phyloP scores from a whole-genome alignment of 495 filamentous ascomycete genomes.

The Penicillium crystallinum region DNA sequence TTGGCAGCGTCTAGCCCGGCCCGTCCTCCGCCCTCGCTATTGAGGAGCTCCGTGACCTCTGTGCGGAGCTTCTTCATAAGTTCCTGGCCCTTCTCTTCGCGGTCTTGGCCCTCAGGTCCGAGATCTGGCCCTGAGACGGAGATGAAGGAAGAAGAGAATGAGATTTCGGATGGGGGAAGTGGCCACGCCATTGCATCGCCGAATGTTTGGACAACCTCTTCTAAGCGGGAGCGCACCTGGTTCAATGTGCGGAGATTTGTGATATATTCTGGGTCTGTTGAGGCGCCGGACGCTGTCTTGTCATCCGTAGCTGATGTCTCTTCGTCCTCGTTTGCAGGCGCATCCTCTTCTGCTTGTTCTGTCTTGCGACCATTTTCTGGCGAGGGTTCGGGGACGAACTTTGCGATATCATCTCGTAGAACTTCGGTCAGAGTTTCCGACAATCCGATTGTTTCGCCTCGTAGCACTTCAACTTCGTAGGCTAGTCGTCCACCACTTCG shows the following conservation, averaged over 20 bases:
- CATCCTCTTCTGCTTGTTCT: conserved; percentile 12
- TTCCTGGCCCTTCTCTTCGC: conserved; percentile 75
- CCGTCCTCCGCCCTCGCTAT: conserved; percentile 37
- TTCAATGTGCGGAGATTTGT: conserved; percentile 74
- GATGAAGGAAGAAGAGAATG: conserved; percentile 67
- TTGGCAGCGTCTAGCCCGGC: conserved; percentile 61
- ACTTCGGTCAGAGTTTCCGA: conserved; percentile 71
- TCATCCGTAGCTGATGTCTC: neutral
- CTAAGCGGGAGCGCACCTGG: conserved; percentile 72
- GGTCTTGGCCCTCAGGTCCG: conserved; percentile 54
- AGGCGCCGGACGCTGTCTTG: neutral
- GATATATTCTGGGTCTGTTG: conserved; percentile 62
- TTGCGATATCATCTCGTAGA: conserved; percentile 60
- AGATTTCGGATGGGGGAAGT: conserved; percentile 73
- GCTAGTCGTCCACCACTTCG: conserved; percentile 78
- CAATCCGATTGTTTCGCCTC: conserved; percentile 75
- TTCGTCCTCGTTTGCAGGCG: conserved; percentile 9
- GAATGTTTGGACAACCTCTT: conserved; percentile 82
- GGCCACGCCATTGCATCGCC: conserved; percentile 92
- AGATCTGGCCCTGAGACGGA: conserved; percentile 75
- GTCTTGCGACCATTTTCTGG: conserved; percentile 4
- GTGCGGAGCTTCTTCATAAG: conserved; percentile 60
- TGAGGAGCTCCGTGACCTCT: conserved; percentile 66
- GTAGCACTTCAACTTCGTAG: conserved; percentile 90
- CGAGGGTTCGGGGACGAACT: conserved; percentile 57